Evolutionary conservation across 1,139 yeast genomes (phyloP).

Genomic region (Suhomyces terraborum): DNA sequence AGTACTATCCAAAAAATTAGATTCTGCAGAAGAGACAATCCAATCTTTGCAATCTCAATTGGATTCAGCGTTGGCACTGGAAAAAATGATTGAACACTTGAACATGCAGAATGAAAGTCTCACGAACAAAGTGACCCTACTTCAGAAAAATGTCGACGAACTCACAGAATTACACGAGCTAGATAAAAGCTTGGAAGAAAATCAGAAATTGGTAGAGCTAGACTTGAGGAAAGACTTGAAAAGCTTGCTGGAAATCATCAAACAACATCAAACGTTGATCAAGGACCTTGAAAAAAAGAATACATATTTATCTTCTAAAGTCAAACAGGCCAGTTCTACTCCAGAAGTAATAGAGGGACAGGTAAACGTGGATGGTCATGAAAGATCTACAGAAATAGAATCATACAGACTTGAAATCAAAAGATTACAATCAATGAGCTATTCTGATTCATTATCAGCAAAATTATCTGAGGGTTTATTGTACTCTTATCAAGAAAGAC

Average conservation of each 20-base stretch:
- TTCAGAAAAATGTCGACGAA: conserved; percentile 52
- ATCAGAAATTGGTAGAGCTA: conserved; percentile 55
- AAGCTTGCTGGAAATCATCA: conserved; percentile 30
- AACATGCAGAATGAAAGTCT: conserved; percentile 56
- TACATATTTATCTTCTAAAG: conserved; percentile 26
- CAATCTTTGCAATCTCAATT: conserved; percentile 46
- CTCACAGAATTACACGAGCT: conserved; percentile 60
- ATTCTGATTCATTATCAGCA: conserved; percentile 14
- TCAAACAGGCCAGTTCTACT: conserved; percentile 1
- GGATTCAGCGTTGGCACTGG: conserved; percentile 46
- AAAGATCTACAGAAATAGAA: conserved; percentile 18
- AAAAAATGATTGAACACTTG: conserved; percentile 54
- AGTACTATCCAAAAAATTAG: conserved; percentile 31
- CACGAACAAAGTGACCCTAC: conserved; percentile 35
- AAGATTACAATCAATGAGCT: conserved; percentile 16
- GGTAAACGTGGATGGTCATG: neutral
- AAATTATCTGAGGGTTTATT: conserved; percentile 16
- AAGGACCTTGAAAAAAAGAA: conserved; percentile 36
- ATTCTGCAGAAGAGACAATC: conserved; percentile 43
- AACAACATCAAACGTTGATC: conserved; percentile 29
- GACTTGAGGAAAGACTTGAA: conserved; percentile 52
- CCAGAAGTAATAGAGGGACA: neutral
- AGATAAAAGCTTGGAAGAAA: conserved; percentile 63
- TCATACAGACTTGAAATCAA: conserved; percentile 21
- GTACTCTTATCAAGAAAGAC: neutral